Evolutionary conservation across 1,284 basidiomycete genomes (phyloP).

Genomic region (Ganoderma boninense): DNA sequence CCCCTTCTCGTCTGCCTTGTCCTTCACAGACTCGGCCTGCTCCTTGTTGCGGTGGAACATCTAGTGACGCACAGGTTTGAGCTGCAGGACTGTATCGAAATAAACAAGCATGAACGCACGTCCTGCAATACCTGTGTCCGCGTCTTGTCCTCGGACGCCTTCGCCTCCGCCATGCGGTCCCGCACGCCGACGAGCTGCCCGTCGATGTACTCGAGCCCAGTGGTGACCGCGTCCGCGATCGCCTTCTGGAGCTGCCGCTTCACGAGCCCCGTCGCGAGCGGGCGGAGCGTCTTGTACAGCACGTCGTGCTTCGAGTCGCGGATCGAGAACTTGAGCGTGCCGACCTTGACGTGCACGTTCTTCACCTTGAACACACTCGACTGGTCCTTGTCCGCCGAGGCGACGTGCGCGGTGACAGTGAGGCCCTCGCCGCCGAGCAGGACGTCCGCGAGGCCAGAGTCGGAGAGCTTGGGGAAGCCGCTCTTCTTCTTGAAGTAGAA

Average conservation of each 20-base stretch:
- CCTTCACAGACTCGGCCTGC: constrained; percentile 50
- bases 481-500: constrained; percentile 87
- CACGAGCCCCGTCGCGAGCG: constrained; percentile 81
- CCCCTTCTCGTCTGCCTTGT: constrained; percentile 51
- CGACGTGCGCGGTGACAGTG: constrained; percentile 69
- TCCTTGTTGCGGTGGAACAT: constrained; percentile 68
- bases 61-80: constrained; percentile 40
- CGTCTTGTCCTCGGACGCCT: constrained; percentile 57
- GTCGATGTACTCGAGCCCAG: constrained; percentile 87
- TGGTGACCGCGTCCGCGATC: constrained; percentile 78
- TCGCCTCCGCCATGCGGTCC: constrained; percentile 79
- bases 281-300: constrained; percentile 85
- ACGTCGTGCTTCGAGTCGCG: constrained; percentile 93
- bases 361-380: constrained; percentile 84
- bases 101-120: constrained; percentile 43
- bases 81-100: constrained; percentile 14
- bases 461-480: constrained; percentile 83
- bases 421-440: constrained; percentile 85
- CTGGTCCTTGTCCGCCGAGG: constrained; percentile 69
- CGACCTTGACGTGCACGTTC: constrained; percentile 82
- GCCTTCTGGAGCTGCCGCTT: constrained; percentile 93
- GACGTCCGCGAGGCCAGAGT: constrained; percentile 94
- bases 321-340: constrained; percentile 89
- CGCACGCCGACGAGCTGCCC: constrained; percentile 86
- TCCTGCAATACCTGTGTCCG: constrained; percentile 74